Base-by-base conservation (phyloP, 2,329 filamentous ascomycete genomes). In the Shiraia bambusicola region DNA sequence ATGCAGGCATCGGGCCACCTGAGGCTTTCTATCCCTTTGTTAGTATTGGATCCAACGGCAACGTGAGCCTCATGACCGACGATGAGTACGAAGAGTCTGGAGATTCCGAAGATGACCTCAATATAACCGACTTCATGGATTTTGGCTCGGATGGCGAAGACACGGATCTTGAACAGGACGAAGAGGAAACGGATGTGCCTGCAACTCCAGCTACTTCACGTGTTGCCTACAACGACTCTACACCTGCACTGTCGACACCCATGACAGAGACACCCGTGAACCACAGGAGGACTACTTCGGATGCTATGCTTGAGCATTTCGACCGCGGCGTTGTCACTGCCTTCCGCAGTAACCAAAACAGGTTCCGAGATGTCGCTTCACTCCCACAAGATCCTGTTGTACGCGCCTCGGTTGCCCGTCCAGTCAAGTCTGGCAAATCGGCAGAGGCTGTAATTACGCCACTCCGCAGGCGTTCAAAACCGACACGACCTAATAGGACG, bases 1-100 rank as follows among this genome's bases (percentile, higher is more conserved):
- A 80, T 4, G 82, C 87, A 59, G 76, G 82, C n/a, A 76, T 88
- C 58, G 86, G 86, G 1, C 84, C 86, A 2, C 77, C 83, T 0
- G 86, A 90, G 67, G 85, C 86, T 6, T 90, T 89, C 66, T 90
- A 87, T 57, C 81, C 86, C 4, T 82, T 84, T 39, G 76, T 77
- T 9, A 78, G 70, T 40, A 70, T 78, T 43, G 70, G 71, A 30
- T 66, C 80, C 10, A 83, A 87, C 47, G 76, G 79, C 38, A 76
- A 79, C 33, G 69, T 76, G 42, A 76, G 79, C 32, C 67, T 74
- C 12, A 72, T 72, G 27, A 72, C 72, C 33, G 72, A 77, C 3
- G 84, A 86, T 7, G 73, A 81, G 49, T 79, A 82, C 52, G 75
- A 70, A 15, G 76, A 78, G 25, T 81, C 82, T 6, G 82, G 80